Percentiles rank a stretch among this genome's conserved stretches.
Evolutionary conservation across 2,329 filamentous ascomycete genomes (phyloP).

Genomic region (Phyllosticta citriasiana): DNA sequence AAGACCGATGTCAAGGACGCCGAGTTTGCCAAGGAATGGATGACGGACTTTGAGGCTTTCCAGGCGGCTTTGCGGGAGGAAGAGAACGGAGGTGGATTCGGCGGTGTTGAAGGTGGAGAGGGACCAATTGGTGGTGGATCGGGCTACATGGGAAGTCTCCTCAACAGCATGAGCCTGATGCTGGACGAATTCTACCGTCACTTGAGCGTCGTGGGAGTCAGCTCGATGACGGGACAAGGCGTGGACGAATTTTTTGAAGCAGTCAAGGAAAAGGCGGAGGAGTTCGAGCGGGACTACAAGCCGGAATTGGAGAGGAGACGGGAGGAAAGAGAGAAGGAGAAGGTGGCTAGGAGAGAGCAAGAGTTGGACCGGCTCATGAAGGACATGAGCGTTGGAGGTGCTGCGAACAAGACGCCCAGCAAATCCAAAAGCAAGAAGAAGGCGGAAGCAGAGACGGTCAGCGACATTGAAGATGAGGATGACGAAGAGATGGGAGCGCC

Average conservation of each 20-base stretch:
- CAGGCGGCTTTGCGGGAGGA: slow-evolving; percentile 75
- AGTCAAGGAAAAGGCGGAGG: slow-evolving; percentile 73
- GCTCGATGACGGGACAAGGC: slow-evolving; percentile 82
- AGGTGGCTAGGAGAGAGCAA: slow-evolving; percentile 60
- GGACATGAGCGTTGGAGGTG: slow-evolving; percentile 59
- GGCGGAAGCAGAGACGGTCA: slow-evolving; percentile 41
- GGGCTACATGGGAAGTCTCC: slow-evolving; percentile 89
- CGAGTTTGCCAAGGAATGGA: slow-evolving; percentile 92
- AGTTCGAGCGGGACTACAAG: slow-evolving; percentile 84
- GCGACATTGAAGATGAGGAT: slow-evolving; percentile 43
- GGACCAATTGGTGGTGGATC: slow-evolving; percentile 54
- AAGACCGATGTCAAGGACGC: slow-evolving; percentile 95
- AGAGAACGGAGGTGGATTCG: slow-evolving; percentile 67
- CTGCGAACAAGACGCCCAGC: slow-evolving; percentile 15
- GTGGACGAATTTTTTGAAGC: slow-evolving; percentile 90
- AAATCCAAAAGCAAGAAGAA: slow-evolving; percentile 26
- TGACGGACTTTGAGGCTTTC: slow-evolving; percentile 97
- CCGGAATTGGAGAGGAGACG: slow-evolving; percentile 78
- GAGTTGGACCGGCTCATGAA: slow-evolving; percentile 91
- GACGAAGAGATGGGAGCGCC: slow-evolving; percentile 37
- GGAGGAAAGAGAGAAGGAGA: slow-evolving; percentile 65
- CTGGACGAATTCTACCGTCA: slow-evolving; percentile 96
- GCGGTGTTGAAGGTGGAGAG: slow-evolving; percentile 52
- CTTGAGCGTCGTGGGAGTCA: slow-evolving; percentile 84
- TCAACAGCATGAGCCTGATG: slow-evolving; percentile 97